Base-by-base conservation (phyloP, 202 grass and related monocot genomes). In the Eragrostis tef region DNA sequence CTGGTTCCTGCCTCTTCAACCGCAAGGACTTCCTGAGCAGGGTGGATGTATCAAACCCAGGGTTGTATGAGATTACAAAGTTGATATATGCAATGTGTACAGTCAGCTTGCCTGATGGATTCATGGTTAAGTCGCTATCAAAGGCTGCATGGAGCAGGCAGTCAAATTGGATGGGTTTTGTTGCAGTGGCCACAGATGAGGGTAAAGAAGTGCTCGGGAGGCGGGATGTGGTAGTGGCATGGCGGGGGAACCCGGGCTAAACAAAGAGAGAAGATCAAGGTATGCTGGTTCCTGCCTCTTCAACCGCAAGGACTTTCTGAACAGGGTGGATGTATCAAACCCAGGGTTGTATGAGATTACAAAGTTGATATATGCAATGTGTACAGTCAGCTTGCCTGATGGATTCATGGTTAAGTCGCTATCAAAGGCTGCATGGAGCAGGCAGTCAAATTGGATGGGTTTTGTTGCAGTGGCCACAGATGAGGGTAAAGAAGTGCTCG, bases 111-210 rank as follows among this genome's bases (percentile, higher is more conserved):
- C 85, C 89, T 10, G 79, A 93, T 41, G 82, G 81, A 3, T 93
- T 97, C 87, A 89, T 93, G 71, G 25, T 87, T 13, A 91, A 89
- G 64, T 77, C 88, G 0, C 17, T 78, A 42, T 77, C 70, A 43
- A 81, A 80, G 61, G 64, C 53, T 3, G 70, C 81, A 59, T 88
- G 86, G 94, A 89, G 88, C 81, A 92, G 84, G 60, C 85, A 89
- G 67, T 92, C 91, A 27, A 97, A 90, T 70, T 97, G 94, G 94
- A 97, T 97, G 74, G 94, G 87, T 0, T 94, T 87, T 68, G 77
- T 97, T 77, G 89, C 94, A 29, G 91, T 97, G 59, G 87, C 89
- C 50, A 97, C 87, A 0, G 89, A 97, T 9, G 61, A 83, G 81
- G 89, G 85, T 51, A 87, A 86, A 41, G 67, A 73, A 44, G 79